Evolutionary conservation across 768 basidiomycete species (phyloP).

Genomic region (Lyophyllum decastes): DNA sequence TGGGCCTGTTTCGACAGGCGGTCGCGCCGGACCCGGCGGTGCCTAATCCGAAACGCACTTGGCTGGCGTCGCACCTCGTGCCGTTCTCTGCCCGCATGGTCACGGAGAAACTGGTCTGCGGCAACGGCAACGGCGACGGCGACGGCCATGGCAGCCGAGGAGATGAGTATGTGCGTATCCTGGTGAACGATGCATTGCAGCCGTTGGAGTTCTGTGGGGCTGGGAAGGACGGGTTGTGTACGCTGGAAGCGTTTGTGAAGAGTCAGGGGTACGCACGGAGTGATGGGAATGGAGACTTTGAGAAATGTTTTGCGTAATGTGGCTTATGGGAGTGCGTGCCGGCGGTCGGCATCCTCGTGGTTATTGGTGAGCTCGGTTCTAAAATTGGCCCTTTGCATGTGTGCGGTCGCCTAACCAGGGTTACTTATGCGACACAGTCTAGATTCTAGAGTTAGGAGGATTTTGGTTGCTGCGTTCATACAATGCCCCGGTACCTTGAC

Average conservation of each 20-base stretch:
- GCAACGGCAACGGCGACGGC: no score
- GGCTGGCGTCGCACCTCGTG: slow-evolving; percentile 61
- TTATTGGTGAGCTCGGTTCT: neutral
- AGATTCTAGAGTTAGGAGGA: neutral
- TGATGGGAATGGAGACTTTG: slow-evolving; percentile 73
- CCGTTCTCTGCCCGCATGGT: slow-evolving; percentile 79
- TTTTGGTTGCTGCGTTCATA: no score
- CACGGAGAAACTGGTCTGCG: slow-evolving; percentile 66
- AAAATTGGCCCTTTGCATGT: neutral
- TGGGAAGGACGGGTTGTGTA: slow-evolving; percentile 57
- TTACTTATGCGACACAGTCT: neutral
- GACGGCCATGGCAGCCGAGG: neutral
- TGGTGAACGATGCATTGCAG: slow-evolving; percentile 77
- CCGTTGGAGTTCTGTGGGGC: slow-evolving; percentile 62
- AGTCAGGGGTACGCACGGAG: slow-evolving; percentile 71
- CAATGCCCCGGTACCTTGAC: no score
- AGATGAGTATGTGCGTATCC: slow-evolving; percentile 61
- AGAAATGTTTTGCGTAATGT: slow-evolving; percentile 50
- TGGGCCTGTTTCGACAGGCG: slow-evolving; percentile 50
- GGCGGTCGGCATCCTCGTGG: neutral
- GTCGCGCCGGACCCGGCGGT: slow-evolving; percentile 31
- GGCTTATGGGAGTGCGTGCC: neutral
- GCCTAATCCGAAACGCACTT: slow-evolving; percentile 40
- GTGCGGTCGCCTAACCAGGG: neutral
- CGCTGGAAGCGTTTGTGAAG: slow-evolving; percentile 62